phyloP scores from a whole-genome alignment of 306 rosid species.

The Rubus idaeus region DNA sequence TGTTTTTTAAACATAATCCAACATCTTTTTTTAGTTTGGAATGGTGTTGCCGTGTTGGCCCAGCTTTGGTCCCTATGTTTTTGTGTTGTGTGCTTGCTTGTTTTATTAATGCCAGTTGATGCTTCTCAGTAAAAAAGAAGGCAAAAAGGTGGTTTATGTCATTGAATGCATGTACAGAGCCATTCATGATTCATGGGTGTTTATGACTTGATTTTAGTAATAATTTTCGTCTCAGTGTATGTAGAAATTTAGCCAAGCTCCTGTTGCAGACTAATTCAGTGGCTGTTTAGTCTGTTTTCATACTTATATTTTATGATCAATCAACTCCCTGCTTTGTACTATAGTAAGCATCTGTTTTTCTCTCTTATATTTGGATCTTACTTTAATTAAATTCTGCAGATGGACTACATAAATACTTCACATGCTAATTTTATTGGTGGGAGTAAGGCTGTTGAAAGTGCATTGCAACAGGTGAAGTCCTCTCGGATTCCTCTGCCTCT shows the following conservation, averaged over 20 bases:
- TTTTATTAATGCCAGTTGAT: background rate
- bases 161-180: background rate
- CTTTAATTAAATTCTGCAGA: conserved; percentile 51
- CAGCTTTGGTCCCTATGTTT: background rate
- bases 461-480: conserved; percentile 74
- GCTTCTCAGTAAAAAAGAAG: background rate
- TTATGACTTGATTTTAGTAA: background rate
- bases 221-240: background rate
- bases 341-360: background rate
- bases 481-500: conserved; percentile 58
- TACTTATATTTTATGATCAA: background rate
- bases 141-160: background rate
- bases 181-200: background rate
- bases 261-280: background rate
- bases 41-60: background rate
- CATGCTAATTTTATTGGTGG: conserved; percentile 98
- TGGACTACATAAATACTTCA: conserved; percentile 97
- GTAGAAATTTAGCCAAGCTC: background rate
- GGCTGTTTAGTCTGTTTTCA: background rate
- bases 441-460: conserved; percentile 81
- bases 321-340: background rate
- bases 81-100: background rate
- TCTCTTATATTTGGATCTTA: conserved; percentile 1
- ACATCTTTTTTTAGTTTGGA: background rate
- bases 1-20: background rate